These are phyloP conservation scores for Coprinopsis marcescibilis DNA, from an alignment of 768 basidiomycete species.

Conservation along the genomic window DNA sequence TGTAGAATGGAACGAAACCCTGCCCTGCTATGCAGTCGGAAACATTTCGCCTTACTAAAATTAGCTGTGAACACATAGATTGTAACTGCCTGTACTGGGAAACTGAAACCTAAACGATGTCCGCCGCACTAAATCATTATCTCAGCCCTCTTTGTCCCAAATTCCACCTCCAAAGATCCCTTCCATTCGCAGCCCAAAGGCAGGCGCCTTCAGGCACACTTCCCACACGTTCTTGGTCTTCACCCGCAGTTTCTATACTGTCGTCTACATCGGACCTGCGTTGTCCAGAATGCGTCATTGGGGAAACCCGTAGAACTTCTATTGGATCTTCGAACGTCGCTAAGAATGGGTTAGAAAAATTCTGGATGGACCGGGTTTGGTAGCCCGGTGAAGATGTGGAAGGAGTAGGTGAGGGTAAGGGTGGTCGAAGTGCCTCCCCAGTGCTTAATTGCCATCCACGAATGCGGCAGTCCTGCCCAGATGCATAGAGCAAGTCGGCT, in stretches of 20 bases:
- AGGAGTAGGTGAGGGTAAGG: conserved; percentile 1
- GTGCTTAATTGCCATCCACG: conserved; percentile 64
- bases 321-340: conserved; percentile 32
- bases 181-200: conserved; percentile 43
- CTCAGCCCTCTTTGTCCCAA: conserved; percentile 33
- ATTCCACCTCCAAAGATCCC: conserved; percentile 40
- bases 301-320: conserved; percentile 44
- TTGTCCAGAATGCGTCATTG: conserved; percentile 25
- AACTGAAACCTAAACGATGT: too few relatives aligned
- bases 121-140: background rate
- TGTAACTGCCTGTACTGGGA: too few relatives aligned
- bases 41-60: too few relatives aligned
- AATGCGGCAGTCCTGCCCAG: conserved; percentile 59
- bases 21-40: too few relatives aligned
- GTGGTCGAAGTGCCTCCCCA: conserved; percentile 36
- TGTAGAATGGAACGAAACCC: too few relatives aligned
- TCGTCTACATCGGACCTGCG: background rate
- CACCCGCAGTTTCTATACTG: background rate
- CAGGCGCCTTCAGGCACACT: background rate
- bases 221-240: conserved; percentile 4
- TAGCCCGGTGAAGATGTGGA: background rate
- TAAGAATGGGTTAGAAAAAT: conserved; percentile 25
- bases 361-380: background rate
- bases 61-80: too few relatives aligned
- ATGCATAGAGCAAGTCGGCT: conserved; percentile 59